A percentile compares a stretch with the other conserved stretches of the same genome.
These are phyloP conservation scores for Aspergillus kassunensis DNA, from an alignment of 495 filamentous ascomycete genomes.

Conservation along the genomic window DNA sequence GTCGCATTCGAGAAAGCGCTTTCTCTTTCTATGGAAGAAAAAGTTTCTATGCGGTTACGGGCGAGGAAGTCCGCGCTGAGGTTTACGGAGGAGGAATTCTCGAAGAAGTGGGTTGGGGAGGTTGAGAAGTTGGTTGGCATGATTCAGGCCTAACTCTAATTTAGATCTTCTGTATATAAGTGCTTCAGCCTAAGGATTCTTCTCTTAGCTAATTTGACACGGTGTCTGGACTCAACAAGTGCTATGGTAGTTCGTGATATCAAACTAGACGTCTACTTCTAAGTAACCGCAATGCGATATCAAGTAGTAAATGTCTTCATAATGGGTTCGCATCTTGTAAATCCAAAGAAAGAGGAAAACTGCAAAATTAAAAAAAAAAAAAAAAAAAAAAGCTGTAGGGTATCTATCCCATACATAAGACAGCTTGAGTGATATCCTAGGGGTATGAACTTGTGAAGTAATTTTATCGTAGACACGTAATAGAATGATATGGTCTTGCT, in stretches of 20 bases:
- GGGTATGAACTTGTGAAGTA: conserved; percentile 16
- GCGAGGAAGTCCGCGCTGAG: conserved; percentile 71
- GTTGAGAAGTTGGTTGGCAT: conserved; percentile 65
- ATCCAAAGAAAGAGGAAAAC: no score
- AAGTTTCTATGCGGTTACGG: conserved; percentile 64
- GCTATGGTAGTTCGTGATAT: no score
- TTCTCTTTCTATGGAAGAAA: conserved; percentile 60
- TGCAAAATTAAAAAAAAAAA: neutral
- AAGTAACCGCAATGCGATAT: no score
- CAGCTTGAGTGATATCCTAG: conserved; percentile 4
- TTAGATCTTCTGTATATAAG: neutral
- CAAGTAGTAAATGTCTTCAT: no score
- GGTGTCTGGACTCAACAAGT: no score
- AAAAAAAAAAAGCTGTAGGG: neutral
- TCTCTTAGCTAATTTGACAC: no score
- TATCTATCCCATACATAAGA: conserved; percentile 15
- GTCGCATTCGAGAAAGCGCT: conserved; percentile 72
- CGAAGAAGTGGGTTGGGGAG: conserved; percentile 64
- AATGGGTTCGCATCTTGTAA: no score
- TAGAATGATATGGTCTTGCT: conserved; percentile 12
- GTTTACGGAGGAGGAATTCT: conserved; percentile 87
- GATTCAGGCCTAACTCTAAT: neutral
- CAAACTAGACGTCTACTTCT: no score
- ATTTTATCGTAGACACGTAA: conserved; percentile 22
- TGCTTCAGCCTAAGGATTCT: no score